These are phyloP conservation scores for Astrephomene gubernaculifera DNA, from an alignment of 139 green algal genomes.

Conservation along the genomic window DNA sequence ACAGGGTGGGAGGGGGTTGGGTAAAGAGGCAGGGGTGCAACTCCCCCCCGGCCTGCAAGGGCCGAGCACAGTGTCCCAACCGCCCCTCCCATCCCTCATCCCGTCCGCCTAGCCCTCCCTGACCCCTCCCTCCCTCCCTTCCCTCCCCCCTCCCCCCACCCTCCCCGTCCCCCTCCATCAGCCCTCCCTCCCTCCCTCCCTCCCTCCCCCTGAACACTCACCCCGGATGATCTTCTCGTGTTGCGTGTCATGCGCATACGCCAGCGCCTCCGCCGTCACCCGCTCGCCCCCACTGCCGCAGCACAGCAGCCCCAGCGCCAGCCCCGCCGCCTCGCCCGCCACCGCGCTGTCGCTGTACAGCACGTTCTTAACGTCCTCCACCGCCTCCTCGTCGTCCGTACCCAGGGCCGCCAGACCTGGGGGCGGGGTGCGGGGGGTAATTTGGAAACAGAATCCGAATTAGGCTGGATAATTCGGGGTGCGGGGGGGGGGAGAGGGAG, in stretches of 20 bases:
- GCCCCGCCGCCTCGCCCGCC: conserved; percentile 81
- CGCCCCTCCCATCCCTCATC: too few species aligned
- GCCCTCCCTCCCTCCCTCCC: background rate
- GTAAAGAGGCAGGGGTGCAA: too few species aligned
- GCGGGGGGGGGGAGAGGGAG: background rate
- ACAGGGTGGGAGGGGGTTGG: too few species aligned
- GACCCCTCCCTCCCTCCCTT: background rate
- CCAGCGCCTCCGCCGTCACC: conserved; percentile 87
- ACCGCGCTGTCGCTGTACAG: conserved; percentile 56
- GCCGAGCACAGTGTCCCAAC: too few species aligned
- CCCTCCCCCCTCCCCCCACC: too few species aligned
- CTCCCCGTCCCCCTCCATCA: background rate
- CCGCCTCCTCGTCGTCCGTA: conserved; percentile 82
- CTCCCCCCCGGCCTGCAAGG: too few species aligned
- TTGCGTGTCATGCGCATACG: conserved; percentile 98
- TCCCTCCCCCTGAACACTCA: background rate
- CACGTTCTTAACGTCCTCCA: conserved; percentile 95
- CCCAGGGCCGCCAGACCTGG: conserved; percentile 90
- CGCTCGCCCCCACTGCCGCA: conserved; percentile 74
- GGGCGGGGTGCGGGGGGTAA: too few species aligned
- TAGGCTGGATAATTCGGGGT: too few species aligned
- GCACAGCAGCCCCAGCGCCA: conserved; percentile 94
- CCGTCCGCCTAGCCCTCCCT: too few species aligned
- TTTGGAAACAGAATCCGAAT: too few species aligned
- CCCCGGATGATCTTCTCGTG: conserved; percentile 95